Evolutionary conservation across 2,329 filamentous ascomycete species (phyloP).

Genomic region (Zymoseptoria tritici): DNA sequence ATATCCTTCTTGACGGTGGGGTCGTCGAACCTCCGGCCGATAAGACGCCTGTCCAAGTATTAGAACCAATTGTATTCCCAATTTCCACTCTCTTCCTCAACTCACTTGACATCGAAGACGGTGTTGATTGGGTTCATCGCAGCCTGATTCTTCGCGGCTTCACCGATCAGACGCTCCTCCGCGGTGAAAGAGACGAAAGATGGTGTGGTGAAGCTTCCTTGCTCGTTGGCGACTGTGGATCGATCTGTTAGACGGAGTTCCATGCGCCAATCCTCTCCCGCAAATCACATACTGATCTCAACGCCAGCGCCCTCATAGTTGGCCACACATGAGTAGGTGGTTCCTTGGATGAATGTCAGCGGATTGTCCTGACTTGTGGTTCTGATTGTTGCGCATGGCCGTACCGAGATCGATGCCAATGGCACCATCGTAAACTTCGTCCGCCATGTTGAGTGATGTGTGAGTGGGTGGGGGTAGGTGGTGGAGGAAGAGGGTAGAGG

Average conservation of each 20-base stretch:
- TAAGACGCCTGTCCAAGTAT: constrained; percentile 67
- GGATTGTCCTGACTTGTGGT: background rate
- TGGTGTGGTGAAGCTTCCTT: constrained; percentile 97
- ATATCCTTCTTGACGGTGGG: constrained; percentile 97
- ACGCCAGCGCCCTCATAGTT: constrained; percentile 99
- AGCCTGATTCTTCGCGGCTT: constrained; percentile 99
- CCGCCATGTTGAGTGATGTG: constrained; percentile 62
- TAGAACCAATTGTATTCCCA: constrained; percentile 20
- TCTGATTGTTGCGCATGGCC: constrained; percentile 32
- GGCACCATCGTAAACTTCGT: constrained; percentile 99
- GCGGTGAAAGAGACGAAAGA: constrained; percentile 99
- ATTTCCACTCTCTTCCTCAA: constrained; percentile 4
- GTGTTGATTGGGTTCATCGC: constrained; percentile 99
- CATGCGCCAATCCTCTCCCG: constrained; percentile 3
- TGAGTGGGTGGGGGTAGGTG: constrained; percentile 2
- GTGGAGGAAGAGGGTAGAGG: background rate
- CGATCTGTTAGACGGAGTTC: constrained; percentile 7
- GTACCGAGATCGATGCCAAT: constrained; percentile 99
- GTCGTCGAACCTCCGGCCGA: constrained; percentile 92
- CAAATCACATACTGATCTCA: constrained; percentile 71
- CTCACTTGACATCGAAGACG: constrained; percentile 88
- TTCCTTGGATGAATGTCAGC: constrained; percentile 52
- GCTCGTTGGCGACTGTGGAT: constrained; percentile 77
- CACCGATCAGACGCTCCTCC: constrained; percentile 97
- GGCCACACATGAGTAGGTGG: constrained; percentile 99